Evolutionary conservation across 2,329 filamentous ascomycete genomes (phyloP).

Genomic region (Aureobasidium uvarum): DNA sequence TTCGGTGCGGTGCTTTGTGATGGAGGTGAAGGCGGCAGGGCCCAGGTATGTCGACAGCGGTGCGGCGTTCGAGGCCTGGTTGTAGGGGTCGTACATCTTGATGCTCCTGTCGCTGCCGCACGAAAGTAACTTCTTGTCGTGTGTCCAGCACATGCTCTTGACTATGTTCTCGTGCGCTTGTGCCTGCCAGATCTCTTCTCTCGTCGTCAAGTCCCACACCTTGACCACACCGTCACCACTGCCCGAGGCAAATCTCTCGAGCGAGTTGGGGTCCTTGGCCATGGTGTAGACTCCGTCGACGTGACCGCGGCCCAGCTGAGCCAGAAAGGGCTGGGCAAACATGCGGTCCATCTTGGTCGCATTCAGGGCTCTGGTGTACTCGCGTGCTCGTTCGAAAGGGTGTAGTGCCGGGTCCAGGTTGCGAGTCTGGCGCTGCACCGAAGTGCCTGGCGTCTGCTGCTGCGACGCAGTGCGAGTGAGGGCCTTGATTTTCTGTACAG

Average conservation of each 20-base stretch:
- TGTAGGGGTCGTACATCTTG: constrained; percentile 89
- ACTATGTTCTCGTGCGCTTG: constrained; percentile 92
- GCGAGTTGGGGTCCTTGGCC: constrained; percentile 49
- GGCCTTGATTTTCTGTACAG: constrained; percentile 60
- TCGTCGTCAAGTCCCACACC: constrained; percentile 76
- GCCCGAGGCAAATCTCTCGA: constrained; percentile 64
- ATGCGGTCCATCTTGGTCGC: constrained; percentile 91
- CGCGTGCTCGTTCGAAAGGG: constrained; percentile 85
- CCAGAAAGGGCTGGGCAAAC: constrained; percentile 82
- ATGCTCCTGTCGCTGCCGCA: constrained; percentile 83
- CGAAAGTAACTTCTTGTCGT: constrained; percentile 78
- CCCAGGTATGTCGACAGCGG: constrained; percentile 85
- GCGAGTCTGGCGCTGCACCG: constrained; percentile 63
- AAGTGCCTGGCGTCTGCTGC: constrained; percentile 65
- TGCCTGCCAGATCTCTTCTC: constrained; percentile 71
- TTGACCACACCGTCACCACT: constrained; percentile 93
- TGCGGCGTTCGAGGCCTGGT: constrained; percentile 63
- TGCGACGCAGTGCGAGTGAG: constrained; percentile 64
- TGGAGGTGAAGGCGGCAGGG: constrained; percentile 72
- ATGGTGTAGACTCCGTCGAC: constrained; percentile 70
- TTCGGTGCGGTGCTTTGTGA: constrained; percentile 77
- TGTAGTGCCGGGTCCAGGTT: constrained; percentile 82
- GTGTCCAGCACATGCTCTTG: constrained; percentile 86
- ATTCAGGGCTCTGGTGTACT: constrained; percentile 76
- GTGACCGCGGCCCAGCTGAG: constrained; percentile 83